A percentile compares a stretch with the other conserved stretches of the same genome.
phyloP scores from a whole-genome alignment of 2,329 filamentous ascomycete genomes.

The Neofusicoccum laricinum region DNA sequence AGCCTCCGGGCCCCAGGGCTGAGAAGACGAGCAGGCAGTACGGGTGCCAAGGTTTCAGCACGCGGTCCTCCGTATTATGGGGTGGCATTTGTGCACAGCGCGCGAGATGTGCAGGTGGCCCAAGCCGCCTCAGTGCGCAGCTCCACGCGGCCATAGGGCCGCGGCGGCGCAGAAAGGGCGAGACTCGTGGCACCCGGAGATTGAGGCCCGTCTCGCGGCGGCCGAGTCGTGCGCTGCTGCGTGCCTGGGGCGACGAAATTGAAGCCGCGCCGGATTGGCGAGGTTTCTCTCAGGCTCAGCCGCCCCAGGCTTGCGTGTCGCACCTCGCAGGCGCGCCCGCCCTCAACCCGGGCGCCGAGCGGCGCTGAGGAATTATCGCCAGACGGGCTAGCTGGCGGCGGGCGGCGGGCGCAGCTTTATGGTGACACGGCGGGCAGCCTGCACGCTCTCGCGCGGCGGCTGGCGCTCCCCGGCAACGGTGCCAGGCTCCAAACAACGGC shows the following conservation, averaged over 20 bases:
- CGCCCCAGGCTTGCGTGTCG: neutral
- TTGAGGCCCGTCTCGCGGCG: neutral
- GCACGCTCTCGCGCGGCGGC: neutral
- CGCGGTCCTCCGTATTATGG: conserved; percentile 9
- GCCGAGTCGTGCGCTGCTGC: conserved; percentile 2
- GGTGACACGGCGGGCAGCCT: neutral
- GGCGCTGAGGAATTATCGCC: neutral
- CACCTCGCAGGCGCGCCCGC: neutral
- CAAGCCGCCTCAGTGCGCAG: neutral
- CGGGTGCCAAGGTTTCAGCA: conserved; percentile 12
- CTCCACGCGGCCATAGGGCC: neutral
- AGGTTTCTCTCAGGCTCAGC: neutral
- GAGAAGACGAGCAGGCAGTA: neutral
- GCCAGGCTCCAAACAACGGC: neutral
- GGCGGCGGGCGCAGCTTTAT: neutral
- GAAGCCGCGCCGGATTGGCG: neutral
- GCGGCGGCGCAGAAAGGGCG: neutral
- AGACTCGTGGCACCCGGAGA: conserved; percentile 12
- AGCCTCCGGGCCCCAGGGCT: neutral
- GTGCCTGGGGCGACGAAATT: conserved; percentile 3
- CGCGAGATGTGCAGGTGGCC: neutral
- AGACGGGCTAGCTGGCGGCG: neutral
- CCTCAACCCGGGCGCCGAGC: neutral
- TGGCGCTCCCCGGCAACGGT: neutral
- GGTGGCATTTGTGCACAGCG: neutral